Evolutionary conservation across 352 stramenopile species (phyloP).

Genomic region (Phytophthora pseudosyringae): DNA sequence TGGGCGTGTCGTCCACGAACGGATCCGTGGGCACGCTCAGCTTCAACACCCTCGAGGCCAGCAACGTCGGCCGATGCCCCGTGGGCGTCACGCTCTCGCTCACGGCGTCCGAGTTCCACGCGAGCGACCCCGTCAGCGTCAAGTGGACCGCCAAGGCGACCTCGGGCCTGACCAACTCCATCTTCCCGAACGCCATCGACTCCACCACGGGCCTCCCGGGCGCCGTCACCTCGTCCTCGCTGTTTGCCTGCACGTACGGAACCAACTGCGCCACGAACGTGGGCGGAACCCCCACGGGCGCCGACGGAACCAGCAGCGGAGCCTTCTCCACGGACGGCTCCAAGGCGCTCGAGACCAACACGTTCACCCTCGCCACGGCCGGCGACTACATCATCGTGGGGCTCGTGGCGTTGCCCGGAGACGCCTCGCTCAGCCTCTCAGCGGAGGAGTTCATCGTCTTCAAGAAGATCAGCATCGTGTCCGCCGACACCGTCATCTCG

Average conservation of each 20-base stretch:
- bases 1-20: conserved; percentile 43
- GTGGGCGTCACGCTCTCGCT: conserved; percentile 55
- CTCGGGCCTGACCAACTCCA: conserved; percentile 43
- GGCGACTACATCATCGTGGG: conserved; percentile 75
- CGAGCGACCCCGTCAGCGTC: conserved; percentile 56
- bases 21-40: conserved; percentile 37
- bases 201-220: conserved; percentile 38
- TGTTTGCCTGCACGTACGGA: conserved; percentile 66
- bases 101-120: conserved; percentile 48
- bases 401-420: conserved; percentile 63
- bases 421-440: conserved; percentile 53
- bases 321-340: conserved; percentile 49
- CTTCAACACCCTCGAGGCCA: conserved; percentile 52
- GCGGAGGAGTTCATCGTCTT: conserved; percentile 73
- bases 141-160: conserved; percentile 56
- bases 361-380: conserved; percentile 54
- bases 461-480: conserved; percentile 70
- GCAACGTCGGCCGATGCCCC: conserved; percentile 65
- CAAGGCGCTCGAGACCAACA: conserved; percentile 54
- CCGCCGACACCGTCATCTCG: conserved; percentile 46
- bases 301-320: conserved; percentile 41
- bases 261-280: conserved; percentile 72
- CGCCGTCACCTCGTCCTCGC: conserved; percentile 43
- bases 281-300: conserved; percentile 43
- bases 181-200: conserved; percentile 75